Evolutionary conservation across 139 green algal genomes (phyloP), one percentile per base, ranked within the genome.

Genomic region (Gonium pectorale): DNA sequence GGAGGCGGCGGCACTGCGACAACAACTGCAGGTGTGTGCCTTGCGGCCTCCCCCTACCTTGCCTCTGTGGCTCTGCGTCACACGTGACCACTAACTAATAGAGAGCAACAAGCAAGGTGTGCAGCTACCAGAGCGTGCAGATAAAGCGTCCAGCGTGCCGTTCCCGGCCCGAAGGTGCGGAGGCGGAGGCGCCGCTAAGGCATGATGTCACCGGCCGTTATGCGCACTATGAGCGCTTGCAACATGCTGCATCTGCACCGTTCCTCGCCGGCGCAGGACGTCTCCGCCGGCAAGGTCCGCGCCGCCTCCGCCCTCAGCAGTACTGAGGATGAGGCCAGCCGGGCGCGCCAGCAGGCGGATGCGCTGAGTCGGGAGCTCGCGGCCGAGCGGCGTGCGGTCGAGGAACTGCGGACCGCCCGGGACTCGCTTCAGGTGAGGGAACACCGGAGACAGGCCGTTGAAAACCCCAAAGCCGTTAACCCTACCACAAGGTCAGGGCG

Each of bases 241-340:
- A n/a, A n/a, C n/a, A n/a, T n/a, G n/a, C 46, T 15, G 46, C 46
- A 11, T 11, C 46, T 54, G 46, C 54, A 15, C 17, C 54, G 17
- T 29, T 63, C 19, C 54, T 63, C 22, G 5, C 17, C 64, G 35
- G 2, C n/a, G 9, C 69, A 89, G 85, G 85, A 90, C 35, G 54
- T 69, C 3, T 67, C 86, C 11, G 70, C 67, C 27, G 80, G 43
- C 43, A 80, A 73, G 11, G 71, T 86, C 1, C 60, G 67, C 2
- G 60, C 68, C 7, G 60, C 81, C 72, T 77, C 43, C 19, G 69
- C 68, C 3, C 33, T 89, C 26, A 68, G 59, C 63, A 59, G n/a
- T n/a, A 46, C 40, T 11, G 88, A 91, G 69, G 88, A 85, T 66
- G 83, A 87, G 79, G 78, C 72, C 24, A 46, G 27, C 1, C 79